These are phyloP conservation scores for Fusarium coicis DNA, from an alignment of 2,329 filamentous ascomycete species.

Conservation along the genomic window DNA sequence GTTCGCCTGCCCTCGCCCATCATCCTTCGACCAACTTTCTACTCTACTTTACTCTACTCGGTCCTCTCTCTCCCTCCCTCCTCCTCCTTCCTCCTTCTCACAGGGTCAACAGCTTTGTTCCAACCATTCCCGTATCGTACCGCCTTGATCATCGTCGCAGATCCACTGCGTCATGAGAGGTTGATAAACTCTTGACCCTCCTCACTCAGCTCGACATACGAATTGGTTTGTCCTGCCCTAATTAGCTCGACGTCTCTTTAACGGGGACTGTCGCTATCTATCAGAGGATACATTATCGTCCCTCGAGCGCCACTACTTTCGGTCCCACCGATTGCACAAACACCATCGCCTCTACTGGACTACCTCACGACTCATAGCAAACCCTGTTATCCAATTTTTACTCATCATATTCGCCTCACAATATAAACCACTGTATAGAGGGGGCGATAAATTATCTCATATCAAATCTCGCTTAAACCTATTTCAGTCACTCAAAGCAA, in stretches of 20 bases:
- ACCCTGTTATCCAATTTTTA: neutral
- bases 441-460: neutral
- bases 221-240: neutral
- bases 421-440: neutral
- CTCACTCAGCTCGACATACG: conserved; percentile 1
- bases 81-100: conserved; percentile 20
- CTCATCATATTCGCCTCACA: conserved; percentile 14
- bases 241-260: conserved; percentile 18
- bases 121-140: neutral
- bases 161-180: conserved; percentile 34
- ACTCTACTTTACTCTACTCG: conserved; percentile 1
- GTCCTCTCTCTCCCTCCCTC: conserved; percentile 6
- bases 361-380: conserved; percentile 10
- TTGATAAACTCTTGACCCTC: conserved; percentile 17
- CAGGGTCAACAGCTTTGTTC: conserved; percentile 4
- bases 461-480: neutral
- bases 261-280: conserved; percentile 18
- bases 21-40: conserved; percentile 29
- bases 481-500: neutral
- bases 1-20: conserved; percentile 38
- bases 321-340: conserved; percentile 14
- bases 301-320: conserved; percentile 22
- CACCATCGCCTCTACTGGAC: conserved; percentile 3
- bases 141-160: conserved; percentile 18
- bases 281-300: conserved; percentile 13